A percentile compares a stretch with the other conserved stretches of the same genome.
Conservation (phyloP, 2,329 filamentous ascomycete species). For the Didymella lethalis region DNA sequence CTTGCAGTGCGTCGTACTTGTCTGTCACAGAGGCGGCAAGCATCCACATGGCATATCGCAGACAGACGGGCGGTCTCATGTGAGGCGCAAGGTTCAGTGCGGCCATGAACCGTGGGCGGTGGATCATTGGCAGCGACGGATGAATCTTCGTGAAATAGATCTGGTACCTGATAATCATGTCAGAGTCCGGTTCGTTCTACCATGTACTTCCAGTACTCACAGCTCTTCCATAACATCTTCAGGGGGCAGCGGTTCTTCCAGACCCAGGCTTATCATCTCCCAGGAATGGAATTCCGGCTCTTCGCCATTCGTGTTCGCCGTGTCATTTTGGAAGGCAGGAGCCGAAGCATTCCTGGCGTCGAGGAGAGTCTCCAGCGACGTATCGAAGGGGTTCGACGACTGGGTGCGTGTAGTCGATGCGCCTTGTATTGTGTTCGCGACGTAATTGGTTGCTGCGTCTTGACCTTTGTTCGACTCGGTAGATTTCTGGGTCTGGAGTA, state of each 20-base stretch:
- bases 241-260: conserved; percentile 82
- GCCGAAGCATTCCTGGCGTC: conserved; percentile 28
- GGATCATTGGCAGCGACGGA: conserved; percentile 84
- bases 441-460: conserved; percentile 42
- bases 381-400: conserved; percentile 15
- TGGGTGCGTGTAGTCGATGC: conserved; percentile 33
- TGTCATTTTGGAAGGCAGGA: conserved; percentile 29
- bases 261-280: conserved; percentile 84
- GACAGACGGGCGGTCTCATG: conserved; percentile 82
- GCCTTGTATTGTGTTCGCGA: conserved; percentile 41
- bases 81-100: conserved; percentile 89
- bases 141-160: conserved; percentile 93
- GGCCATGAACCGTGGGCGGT: conserved; percentile 84
- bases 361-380: conserved; percentile 18
- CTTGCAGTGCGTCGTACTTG: conserved; percentile 79
- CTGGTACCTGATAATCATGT: conserved; percentile 65
- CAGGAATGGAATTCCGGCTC: conserved; percentile 67
- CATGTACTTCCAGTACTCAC: conserved; percentile 55
- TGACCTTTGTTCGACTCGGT: conserved; percentile 41
- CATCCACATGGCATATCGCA: conserved; percentile 97
- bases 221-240: conserved; percentile 86
- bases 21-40: conserved; percentile 85
- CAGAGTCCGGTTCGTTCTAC: conserved; percentile 4
- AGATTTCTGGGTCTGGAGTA: conserved; percentile 81
- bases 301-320: conserved; percentile 24